phyloP scores from a whole-genome alignment of 1,284 basidiomycete species.

The Cutaneotrichosporon sp. region DNA sequence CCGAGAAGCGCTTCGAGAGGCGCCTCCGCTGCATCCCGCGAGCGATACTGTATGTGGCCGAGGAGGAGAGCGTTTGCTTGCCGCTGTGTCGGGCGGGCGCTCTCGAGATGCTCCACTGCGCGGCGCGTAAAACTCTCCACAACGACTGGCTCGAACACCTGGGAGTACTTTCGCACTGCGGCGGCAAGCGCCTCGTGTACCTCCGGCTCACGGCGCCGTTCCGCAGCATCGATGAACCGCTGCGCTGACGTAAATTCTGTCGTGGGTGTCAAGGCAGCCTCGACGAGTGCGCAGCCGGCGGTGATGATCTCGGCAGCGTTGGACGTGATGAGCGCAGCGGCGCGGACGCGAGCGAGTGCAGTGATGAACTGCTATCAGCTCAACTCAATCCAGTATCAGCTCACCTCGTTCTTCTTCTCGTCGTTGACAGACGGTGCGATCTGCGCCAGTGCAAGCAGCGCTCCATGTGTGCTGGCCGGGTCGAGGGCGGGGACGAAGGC shows the following conservation, averaged over 20 bases:
- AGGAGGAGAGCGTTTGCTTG: constrained; percentile 76
- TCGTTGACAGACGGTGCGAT: constrained; percentile 58
- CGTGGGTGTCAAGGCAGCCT: constrained; percentile 61
- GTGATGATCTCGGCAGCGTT: constrained; percentile 72
- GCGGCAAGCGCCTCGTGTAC: constrained; percentile 74
- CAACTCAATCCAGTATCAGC: not conserved
- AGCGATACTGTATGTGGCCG: constrained; percentile 68
- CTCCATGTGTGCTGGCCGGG: constrained; percentile 73
- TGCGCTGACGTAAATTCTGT: constrained; percentile 13
- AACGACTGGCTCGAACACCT: constrained; percentile 44
- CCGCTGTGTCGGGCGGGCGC: constrained; percentile 58
- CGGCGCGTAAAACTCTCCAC: constrained; percentile 53
- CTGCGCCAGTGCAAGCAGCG: constrained; percentile 70
- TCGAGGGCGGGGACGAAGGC: constrained; percentile 66
- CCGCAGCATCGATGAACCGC: constrained; percentile 62
- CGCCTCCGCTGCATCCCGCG: not conserved
- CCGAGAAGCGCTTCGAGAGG: constrained; percentile 31
- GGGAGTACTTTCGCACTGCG: constrained; percentile 67
- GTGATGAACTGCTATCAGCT: constrained; percentile 36
- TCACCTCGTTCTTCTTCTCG: constrained; percentile 32
- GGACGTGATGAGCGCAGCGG: constrained; percentile 61
- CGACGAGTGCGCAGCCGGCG: constrained; percentile 72
- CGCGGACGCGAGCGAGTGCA: constrained; percentile 57
- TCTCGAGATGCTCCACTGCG: constrained; percentile 66
- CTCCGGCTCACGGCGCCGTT: constrained; percentile 64